Conservation (phyloP, 176 grass and related monocot species). For the Lolium rigidum region DNA sequence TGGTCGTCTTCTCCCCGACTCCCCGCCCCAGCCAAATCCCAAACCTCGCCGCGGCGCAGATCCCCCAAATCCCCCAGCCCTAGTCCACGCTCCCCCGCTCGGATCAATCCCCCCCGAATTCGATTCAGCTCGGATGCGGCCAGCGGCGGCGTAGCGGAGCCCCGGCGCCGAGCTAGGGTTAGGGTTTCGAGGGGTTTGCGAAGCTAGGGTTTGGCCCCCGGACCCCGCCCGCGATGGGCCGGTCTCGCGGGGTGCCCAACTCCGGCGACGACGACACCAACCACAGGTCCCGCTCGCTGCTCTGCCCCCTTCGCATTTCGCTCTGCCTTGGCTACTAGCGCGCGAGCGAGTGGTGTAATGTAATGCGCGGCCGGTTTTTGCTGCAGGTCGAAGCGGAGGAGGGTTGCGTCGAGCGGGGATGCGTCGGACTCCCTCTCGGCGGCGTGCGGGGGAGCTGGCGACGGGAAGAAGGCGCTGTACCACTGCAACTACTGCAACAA, state of each 20-base stretch:
- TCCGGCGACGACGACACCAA: conserved; percentile 84
- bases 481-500: conserved; percentile 99
- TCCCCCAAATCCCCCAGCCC: conserved; percentile 16
- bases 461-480: conserved; percentile 95
- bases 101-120: neutral
- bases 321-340: neutral
- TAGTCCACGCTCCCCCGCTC: neutral
- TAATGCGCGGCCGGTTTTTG: conserved; percentile 22
- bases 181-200: conserved; percentile 40
- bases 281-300: conserved; percentile 60
- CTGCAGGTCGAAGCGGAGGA: conserved; percentile 89
- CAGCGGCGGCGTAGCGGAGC: conserved; percentile 20
- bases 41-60: conserved; percentile 15
- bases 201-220: conserved; percentile 54
- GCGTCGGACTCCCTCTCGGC: conserved; percentile 66
- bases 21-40: conserved; percentile 25
- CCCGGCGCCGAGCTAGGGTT: conserved; percentile 35
- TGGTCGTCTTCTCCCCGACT: conserved; percentile 49
- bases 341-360: neutral
- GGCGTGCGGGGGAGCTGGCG: conserved; percentile 50
- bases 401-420: conserved; percentile 77
- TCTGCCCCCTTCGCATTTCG: neutral
- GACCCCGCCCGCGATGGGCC: conserved; percentile 63
- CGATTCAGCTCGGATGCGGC: conserved; percentile 22
- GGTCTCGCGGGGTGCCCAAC: conserved; percentile 79